Percentiles rank a stretch among this genome's conserved stretches.
phyloP scores from a whole-genome alignment of 108 stramenopile genomes.

The Cylindrotheca fusiformis region DNA sequence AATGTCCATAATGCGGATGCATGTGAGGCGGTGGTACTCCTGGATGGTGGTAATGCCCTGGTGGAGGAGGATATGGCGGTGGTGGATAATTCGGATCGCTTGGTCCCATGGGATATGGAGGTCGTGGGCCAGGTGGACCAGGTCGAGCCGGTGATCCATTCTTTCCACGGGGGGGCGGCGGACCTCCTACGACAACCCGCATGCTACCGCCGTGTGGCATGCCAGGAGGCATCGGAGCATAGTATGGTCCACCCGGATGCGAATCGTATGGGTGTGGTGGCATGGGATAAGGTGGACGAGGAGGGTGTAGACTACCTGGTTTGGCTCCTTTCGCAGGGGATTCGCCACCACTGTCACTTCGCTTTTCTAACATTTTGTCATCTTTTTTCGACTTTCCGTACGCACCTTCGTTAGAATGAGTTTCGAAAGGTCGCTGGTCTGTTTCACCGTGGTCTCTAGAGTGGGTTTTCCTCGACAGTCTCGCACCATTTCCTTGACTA shows the following conservation, averaged over 20 bases:
- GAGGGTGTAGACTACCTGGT: slow-evolving; percentile 23
- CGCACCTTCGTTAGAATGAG: background rate
- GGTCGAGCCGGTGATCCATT: slow-evolving; percentile 21
- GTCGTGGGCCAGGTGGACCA: slow-evolving; percentile 13
- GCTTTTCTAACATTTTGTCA: background rate
- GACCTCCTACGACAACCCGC: slow-evolving; percentile 51
- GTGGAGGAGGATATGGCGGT: slow-evolving; percentile 13
- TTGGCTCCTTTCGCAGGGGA: slow-evolving; percentile 13
- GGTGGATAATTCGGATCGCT: slow-evolving; percentile 28
- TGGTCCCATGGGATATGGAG: slow-evolving; percentile 24
- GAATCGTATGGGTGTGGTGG: slow-evolving; percentile 17
- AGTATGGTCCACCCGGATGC: slow-evolving; percentile 20
- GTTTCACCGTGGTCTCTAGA: slow-evolving; percentile 32
- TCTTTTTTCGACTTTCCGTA: background rate
- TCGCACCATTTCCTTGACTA: slow-evolving; percentile 14
- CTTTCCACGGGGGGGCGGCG: slow-evolving; percentile 34
- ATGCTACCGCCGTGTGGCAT: slow-evolving; percentile 46
- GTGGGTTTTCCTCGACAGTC: slow-evolving; percentile 29
- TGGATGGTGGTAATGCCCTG: slow-evolving; percentile 16
- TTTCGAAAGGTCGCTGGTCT: background rate
- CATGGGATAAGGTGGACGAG: slow-evolving; percentile 7
- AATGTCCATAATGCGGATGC: slow-evolving; percentile 35
- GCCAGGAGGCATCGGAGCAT: slow-evolving; percentile 19
- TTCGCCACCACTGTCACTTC: background rate
- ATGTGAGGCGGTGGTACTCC: slow-evolving; percentile 41